Evolutionary conservation across 2,329 filamentous ascomycete species (phyloP), one percentile per base, ranked within the genome.

Genomic region (Westerdykella sp.): DNA sequence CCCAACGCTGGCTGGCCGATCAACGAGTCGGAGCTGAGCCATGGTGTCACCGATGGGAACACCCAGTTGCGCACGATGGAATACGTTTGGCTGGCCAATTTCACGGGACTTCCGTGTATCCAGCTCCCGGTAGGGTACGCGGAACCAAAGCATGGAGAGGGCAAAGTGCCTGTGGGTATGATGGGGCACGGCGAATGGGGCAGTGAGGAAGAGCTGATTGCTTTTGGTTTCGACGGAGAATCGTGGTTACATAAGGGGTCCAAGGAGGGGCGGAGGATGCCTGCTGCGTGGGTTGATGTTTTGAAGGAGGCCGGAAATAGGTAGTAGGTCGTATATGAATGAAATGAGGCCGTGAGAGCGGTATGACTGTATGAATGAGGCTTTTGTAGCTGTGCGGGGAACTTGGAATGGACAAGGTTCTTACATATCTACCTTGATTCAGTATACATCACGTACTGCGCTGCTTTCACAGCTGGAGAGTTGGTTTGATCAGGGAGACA

Each of bases 41-140:
- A 73, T 37, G 90, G 90, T 2, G 72, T 87, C 52, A 83, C 76
- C 31, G 84, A 96, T 63, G 83, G 76, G 0, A 88, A 93, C 61
- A 73, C 70, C 47, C 82, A 80, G 13, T 71, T 95, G n/a, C 73
- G 78, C 21, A 86, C 79, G 59, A 95, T 95, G 87, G 80, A 84
- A 65, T 95, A 87, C 67, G 81, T 86, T 13, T 95, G 85, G 78
- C 68, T 95, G 30, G 85, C 89, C 6, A 96, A 96, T 66, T 83
- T 88, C 54, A 80, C 76, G 0, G 90, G 90, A 0, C 82, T 83
- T 39, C 90, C 90, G 1, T 81, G 86, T 1, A 77, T 94, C 11
- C 81, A 74, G 37, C 81, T 80, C 30, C 88, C 90, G 0, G 81
- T 86, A 10, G 89, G 87, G 1, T 95, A 89, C 67, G 76, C 73